These are phyloP conservation scores for Lichenothelia convexa DNA, from an alignment of 495 filamentous ascomycete genomes.

Conservation along the genomic window DNA sequence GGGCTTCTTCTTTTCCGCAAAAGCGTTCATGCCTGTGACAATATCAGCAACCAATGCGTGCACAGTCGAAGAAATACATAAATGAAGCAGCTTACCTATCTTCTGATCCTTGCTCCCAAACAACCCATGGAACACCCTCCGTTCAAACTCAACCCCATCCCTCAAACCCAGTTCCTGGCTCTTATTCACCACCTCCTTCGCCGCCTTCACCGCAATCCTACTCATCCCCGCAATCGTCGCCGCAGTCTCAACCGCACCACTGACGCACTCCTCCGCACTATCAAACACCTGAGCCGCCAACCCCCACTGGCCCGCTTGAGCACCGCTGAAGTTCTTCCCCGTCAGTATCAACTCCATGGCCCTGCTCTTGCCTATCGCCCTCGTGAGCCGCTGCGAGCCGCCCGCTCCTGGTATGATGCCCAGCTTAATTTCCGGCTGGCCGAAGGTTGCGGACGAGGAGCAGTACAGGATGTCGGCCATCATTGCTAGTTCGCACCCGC, in stretches of 20 bases:
- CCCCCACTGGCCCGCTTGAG: conserved; percentile 77
- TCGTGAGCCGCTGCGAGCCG: conserved; percentile 73
- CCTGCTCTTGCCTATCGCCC: conserved; percentile 68
- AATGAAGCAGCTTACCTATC: conserved; percentile 40
- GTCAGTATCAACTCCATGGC: conserved; percentile 94
- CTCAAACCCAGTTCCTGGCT: conserved; percentile 70
- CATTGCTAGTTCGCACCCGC: conserved; percentile 92
- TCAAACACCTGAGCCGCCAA: conserved; percentile 68
- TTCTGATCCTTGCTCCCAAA: conserved; percentile 95
- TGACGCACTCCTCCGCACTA: conserved; percentile 64
- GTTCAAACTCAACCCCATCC: conserved; percentile 88
- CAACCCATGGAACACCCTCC: conserved; percentile 74
- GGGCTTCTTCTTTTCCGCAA: conserved; percentile 84
- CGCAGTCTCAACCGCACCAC: conserved; percentile 59
- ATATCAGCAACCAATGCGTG: not conserved
- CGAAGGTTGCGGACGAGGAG: conserved; percentile 64
- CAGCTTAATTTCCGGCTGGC: conserved; percentile 91
- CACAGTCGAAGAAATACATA: no score
- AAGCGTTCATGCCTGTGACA: conserved; percentile 66
- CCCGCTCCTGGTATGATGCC: conserved; percentile 86
- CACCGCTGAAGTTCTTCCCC: conserved; percentile 60
- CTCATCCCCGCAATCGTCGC: conserved; percentile 75
- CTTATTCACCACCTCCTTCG: conserved; percentile 96
- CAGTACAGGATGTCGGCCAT: conserved; percentile 95
- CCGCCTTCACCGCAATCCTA: conserved; percentile 65